phyloP scores from a whole-genome alignment of 768 basidiomycete species.

The Auricularia auricula-judae region DNA sequence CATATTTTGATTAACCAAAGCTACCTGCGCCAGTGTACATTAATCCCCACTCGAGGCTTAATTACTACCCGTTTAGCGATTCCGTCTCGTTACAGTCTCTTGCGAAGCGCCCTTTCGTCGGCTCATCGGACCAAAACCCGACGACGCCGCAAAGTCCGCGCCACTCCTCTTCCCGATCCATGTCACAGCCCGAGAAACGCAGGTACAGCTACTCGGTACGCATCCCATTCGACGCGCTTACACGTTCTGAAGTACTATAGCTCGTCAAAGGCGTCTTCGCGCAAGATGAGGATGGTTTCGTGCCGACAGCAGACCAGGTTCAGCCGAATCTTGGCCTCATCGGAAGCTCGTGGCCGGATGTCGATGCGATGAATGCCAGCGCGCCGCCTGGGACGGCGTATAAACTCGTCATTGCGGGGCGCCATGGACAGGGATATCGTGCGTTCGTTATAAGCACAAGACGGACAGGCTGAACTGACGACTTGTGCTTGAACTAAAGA shows the following conservation, averaged over 20 bases:
- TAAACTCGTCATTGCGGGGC: constrained; percentile 54
- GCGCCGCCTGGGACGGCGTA: constrained; percentile 26
- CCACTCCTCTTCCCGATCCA: no score
- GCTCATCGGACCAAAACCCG: no score
- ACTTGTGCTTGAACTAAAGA: not conserved
- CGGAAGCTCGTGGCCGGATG: not conserved
- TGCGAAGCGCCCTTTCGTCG: no score
- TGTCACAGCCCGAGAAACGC: no score
- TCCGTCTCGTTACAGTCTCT: no score
- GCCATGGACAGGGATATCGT: constrained; percentile 72
- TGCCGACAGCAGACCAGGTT: not conserved
- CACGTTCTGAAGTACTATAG: not conserved
- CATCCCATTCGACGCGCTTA: no score
- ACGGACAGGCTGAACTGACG: not conserved
- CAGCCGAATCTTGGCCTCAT: not conserved
- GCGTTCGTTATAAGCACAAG: constrained; percentile 15
- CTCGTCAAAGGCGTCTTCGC: not conserved
- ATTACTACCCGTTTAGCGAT: no score
- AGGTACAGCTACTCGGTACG: no score
- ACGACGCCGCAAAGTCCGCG: no score
- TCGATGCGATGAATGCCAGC: not conserved
- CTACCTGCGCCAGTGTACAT: no score
- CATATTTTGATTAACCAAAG: no score
- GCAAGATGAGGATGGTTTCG: not conserved
- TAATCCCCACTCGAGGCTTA: no score